Evolutionary conservation across 108 stramenopile species (phyloP).

Genomic region (Nitzschia sp.): DNA sequence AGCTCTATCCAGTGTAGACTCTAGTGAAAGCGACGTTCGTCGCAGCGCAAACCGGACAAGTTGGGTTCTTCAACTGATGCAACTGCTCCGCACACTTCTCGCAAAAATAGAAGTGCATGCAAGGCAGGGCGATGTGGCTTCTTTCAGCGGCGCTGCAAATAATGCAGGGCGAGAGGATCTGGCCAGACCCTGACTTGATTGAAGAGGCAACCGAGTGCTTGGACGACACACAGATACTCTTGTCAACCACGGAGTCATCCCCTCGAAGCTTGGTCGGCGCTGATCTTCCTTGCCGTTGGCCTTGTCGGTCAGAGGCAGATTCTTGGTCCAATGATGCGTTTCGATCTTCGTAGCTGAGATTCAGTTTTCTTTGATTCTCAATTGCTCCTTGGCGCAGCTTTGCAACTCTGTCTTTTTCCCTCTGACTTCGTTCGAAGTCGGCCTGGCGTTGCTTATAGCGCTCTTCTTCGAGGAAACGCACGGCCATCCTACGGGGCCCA

Average conservation of each 20-base stretch:
- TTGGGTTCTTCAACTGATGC: not conserved
- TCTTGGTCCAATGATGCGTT: not conserved
- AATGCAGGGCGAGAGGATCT: slow-evolving; percentile 17
- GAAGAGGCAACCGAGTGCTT: slow-evolving; percentile 5
- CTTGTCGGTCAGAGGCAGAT: not conserved
- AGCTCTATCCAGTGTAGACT: slow-evolving; percentile 28
- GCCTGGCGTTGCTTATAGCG: slow-evolving; percentile 15
- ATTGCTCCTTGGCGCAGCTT: slow-evolving; percentile 17
- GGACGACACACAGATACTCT: not conserved
- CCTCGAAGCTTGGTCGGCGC: not conserved
- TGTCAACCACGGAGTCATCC: not conserved
- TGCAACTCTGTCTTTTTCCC: slow-evolving; percentile 17
- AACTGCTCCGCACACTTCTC: slow-evolving; percentile 20
- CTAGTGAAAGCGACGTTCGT: slow-evolving; percentile 13
- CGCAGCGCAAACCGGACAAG: slow-evolving; percentile 25
- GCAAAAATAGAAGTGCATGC: slow-evolving; percentile 48
- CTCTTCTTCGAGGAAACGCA: slow-evolving; percentile 15
- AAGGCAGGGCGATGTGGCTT: slow-evolving; percentile 37
- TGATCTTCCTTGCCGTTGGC: not conserved
- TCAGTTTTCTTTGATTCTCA: slow-evolving; percentile 18
- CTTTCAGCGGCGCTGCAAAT: slow-evolving; percentile 31
- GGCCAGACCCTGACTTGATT: not conserved
- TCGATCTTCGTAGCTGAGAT: slow-evolving; percentile 2
- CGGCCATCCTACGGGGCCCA: not conserved
- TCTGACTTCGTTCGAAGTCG: not conserved